Percentiles rank a stretch among this genome's conserved stretches.
phyloP scores from a whole-genome alignment of 2,329 filamentous ascomycete species.

The Phialophora verrucosa region DNA sequence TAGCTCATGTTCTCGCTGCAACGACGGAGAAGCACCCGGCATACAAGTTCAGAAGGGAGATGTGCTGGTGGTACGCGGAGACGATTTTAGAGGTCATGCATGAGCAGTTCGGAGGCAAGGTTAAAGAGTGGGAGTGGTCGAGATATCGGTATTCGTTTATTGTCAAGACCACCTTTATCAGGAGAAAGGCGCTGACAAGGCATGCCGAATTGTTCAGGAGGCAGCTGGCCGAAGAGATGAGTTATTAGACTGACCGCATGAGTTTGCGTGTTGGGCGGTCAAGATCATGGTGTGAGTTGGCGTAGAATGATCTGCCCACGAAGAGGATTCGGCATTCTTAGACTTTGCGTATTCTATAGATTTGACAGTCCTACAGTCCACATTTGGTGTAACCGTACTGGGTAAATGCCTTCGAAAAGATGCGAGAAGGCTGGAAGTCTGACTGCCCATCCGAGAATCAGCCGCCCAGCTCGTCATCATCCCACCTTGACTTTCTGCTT shows the following conservation, averaged over 20 bases:
- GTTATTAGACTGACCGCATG: constrained; percentile 18
- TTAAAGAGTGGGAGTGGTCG: constrained; percentile 37
- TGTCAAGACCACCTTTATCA: constrained; percentile 32
- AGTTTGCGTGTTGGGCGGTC: background rate
- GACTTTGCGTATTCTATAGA: background rate
- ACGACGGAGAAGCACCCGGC: constrained; percentile 23
- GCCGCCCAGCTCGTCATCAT: constrained; percentile 24
- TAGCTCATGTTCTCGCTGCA: constrained; percentile 28
- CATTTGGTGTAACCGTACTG: no score
- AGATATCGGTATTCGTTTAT: constrained; percentile 37
- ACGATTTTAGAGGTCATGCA: constrained; percentile 29
- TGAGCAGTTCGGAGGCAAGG: constrained; percentile 22
- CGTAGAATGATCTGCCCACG: no score
- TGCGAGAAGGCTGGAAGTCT: constrained; percentile 6
- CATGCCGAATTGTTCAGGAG: constrained; percentile 33
- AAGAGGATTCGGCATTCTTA: background rate
- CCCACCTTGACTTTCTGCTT: constrained; percentile 6
- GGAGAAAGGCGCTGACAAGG: constrained; percentile 22
- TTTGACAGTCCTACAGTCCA: background rate
- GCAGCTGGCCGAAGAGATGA: constrained; percentile 29
- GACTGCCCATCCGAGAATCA: constrained; percentile 28
- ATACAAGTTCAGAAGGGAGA: constrained; percentile 33
- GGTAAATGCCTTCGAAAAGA: no score
- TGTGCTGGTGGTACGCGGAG: constrained; percentile 39
- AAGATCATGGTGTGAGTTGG: background rate